Percentiles rank a stretch among this genome's conserved stretches.
These are phyloP conservation scores for Tetracladium marchalianum DNA, from an alignment of 495 filamentous ascomycete species.

Conservation along the genomic window DNA sequence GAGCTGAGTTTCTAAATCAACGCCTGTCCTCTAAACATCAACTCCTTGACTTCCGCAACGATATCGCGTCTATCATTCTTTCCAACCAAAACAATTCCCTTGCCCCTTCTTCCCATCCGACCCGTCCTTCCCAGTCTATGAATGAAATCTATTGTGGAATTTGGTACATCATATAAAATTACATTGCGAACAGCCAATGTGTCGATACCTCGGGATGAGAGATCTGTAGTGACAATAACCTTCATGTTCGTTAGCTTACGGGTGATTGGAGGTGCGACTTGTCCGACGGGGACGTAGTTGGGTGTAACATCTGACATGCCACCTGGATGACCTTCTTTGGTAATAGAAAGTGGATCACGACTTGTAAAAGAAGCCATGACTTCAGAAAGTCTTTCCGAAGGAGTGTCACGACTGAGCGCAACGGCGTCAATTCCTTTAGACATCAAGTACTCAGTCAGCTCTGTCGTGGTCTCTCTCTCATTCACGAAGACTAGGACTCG, in stretches of 20 bases:
- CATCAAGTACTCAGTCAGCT: slow-evolving; percentile 68
- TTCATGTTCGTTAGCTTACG: slow-evolving; percentile 56
- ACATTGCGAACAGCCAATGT: slow-evolving; percentile 88
- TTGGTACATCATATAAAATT: slow-evolving; percentile 88
- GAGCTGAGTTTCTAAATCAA: slow-evolving; percentile 46
- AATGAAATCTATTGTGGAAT: slow-evolving; percentile 94
- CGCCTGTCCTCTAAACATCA: slow-evolving; percentile 86
- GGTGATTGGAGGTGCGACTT: slow-evolving; percentile 14
- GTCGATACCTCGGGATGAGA: slow-evolving; percentile 88
- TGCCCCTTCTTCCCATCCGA: slow-evolving; percentile 82
- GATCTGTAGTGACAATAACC: slow-evolving; percentile 88
- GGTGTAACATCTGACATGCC: slow-evolving; percentile 18
- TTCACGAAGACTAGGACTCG: slow-evolving; percentile 96
- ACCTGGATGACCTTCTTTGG: slow-evolving; percentile 25
- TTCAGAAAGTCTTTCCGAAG: slow-evolving; percentile 59
- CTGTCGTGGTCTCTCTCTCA: slow-evolving; percentile 77
- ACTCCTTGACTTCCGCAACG: slow-evolving; percentile 84
- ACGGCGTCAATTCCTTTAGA: slow-evolving; percentile 82
- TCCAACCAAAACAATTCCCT: slow-evolving; percentile 83
- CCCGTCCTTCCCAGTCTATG: slow-evolving; percentile 87
- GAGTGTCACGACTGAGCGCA: slow-evolving; percentile 72
- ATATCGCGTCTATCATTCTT: slow-evolving; percentile 83
- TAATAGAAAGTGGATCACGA: slow-evolving; percentile 32
- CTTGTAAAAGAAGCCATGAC: slow-evolving; percentile 70
- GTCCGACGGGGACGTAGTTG: slow-evolving; percentile 16